These are phyloP conservation scores for Amyloporia xantha DNA, from an alignment of 768 basidiomycete genomes.

Conservation along the genomic window DNA sequence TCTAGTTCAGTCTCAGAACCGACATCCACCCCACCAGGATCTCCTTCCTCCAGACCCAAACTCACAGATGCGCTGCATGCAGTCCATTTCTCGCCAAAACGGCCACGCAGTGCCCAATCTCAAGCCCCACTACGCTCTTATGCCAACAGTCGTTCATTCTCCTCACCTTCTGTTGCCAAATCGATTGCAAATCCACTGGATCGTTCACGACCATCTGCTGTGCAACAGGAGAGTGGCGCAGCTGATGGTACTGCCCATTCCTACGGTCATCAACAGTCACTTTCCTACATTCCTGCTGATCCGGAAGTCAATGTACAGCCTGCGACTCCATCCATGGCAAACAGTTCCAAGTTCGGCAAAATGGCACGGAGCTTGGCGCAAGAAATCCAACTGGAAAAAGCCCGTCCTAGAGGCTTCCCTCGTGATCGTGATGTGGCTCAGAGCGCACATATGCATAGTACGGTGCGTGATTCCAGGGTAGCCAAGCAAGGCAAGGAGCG, in stretches of 20 bases:
- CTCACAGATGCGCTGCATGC: slow-evolving; percentile 66
- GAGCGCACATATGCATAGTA: slow-evolving; percentile 8
- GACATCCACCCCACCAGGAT: slow-evolving; percentile 33
- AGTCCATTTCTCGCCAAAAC: slow-evolving; percentile 69
- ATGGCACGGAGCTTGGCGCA: slow-evolving; percentile 49
- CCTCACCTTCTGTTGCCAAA: slow-evolving; percentile 13
- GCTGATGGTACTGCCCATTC: too few species aligned
- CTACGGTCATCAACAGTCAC: slow-evolving; percentile 15
- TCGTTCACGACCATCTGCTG: too few species aligned
- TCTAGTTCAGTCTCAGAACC: slow-evolving; percentile 39
- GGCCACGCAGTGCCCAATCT: slow-evolving; percentile 47
- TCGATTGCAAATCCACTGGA: too few species aligned
- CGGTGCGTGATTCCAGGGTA: slow-evolving; percentile 8
- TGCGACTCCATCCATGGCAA: slow-evolving; percentile 50
- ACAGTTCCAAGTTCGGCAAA: slow-evolving; percentile 48
- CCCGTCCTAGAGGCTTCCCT: slow-evolving; percentile 2
- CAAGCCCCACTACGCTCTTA: background rate
- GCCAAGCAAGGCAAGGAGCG: slow-evolving; percentile 13
- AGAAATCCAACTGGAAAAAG: slow-evolving; percentile 43
- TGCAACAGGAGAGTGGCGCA: too few species aligned
- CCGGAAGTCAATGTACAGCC: slow-evolving; percentile 51
- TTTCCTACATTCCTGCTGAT: slow-evolving; percentile 26
- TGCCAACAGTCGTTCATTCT: slow-evolving; percentile 5
- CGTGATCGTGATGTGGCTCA: background rate
- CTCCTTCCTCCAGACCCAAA: slow-evolving; percentile 43